Evolutionary conservation across 2,329 filamentous ascomycete genomes (phyloP), one percentile per base, ranked within the genome.

Genomic region (Hypocrella siamensis): DNA sequence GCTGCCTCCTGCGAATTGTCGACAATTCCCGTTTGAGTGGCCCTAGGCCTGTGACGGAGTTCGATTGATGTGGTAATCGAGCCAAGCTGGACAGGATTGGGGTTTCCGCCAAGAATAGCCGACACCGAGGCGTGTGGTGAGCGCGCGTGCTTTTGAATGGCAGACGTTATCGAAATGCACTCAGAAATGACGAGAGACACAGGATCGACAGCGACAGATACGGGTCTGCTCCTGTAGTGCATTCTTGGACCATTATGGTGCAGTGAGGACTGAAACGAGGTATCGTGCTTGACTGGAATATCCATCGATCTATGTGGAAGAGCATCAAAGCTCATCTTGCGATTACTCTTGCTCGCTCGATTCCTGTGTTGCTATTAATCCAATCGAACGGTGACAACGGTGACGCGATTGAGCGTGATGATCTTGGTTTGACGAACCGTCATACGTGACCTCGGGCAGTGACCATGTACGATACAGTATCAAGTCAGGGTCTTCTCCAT

Each of bases 141-240:
- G 42, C 90, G 80, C 41, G 85, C 81, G 70, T 94, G 79, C 61
- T 98, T 98, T 49, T 93, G 86, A 70, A 98, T 94, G 38, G 86
- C 85, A 39, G 88, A 94, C 11, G 90, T 96, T 59, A 98, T 88
- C 28, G 86, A 88, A 51, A 96, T 96, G 57, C 90, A 98, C 75
- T 98, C 90, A 57, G 88, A 93, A 40, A 93, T 93, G 42, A 98
- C 85, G 46, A 98, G 65, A 30, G 85, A 86, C 35, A 93, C 78
- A 2, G 86, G 85, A 48, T 93, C 83, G 42, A 93, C 79, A 27
- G 86, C 83, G 39, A 93, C 83, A 21, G 81, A 73, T 19, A 86
- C 66, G 6, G 69, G 69, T 14, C 68, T 65, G 45, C 63, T 72
- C 45, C 69, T 60, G 45, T 73, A 74, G 42, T 70, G 64, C 59